These are phyloP conservation scores for Pseudogymnoascus sp. DNA, from an alignment of 2,329 filamentous ascomycete genomes.

Conservation along the genomic window DNA sequence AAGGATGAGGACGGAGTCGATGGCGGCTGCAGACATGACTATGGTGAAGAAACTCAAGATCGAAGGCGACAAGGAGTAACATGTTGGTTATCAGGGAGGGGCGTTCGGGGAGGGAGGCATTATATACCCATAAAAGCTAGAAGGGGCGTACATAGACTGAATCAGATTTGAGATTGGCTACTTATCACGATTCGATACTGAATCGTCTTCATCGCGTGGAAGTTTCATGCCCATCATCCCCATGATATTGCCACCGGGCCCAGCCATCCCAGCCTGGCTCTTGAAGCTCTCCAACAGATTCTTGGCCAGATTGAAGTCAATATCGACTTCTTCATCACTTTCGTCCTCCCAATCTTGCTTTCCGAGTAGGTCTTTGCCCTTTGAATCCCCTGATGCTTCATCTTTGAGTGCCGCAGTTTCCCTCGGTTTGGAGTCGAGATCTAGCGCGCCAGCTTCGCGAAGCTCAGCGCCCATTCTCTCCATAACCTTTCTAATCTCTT, in stretches of 20 bases:
- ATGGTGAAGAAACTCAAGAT: slow-evolving; percentile 20
- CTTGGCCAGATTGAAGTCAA: slow-evolving; percentile 80
- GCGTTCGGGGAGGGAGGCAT: slow-evolving; percentile 14
- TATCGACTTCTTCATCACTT: slow-evolving; percentile 56
- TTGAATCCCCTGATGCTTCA: not conserved
- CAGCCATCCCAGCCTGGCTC: slow-evolving; percentile 74
- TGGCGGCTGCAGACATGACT: slow-evolving; percentile 10
- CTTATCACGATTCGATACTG: not conserved
- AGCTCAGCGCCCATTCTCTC: slow-evolving; percentile 67
- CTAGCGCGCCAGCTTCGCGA: slow-evolving; percentile 57
- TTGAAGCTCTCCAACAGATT: slow-evolving; percentile 92
- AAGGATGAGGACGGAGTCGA: slow-evolving; percentile 19
- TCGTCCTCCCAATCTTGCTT: slow-evolving; percentile 34
- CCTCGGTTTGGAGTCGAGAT: slow-evolving; percentile 36
- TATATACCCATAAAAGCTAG: slow-evolving; percentile 9
- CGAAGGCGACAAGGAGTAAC: slow-evolving; percentile 11
- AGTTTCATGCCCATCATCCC: slow-evolving; percentile 76
- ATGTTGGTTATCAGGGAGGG: slow-evolving; percentile 12
- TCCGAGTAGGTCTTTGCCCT: slow-evolving; percentile 9
- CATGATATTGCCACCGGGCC: slow-evolving; percentile 80
- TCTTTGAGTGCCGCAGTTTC: slow-evolving; percentile 28
- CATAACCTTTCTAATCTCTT: slow-evolving; percentile 57
- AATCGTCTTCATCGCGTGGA: slow-evolving; percentile 66
- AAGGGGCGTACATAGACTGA: slow-evolving; percentile 1
- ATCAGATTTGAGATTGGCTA: not conserved